phyloP scores from a whole-genome alignment of 176 grass and related monocot genomes.

The Hordeum vulgare region MorexV3_pseudomolecules_assembly NC_058524.1:335795992-335796491 shows the following conservation, averaged over 20 bases:
- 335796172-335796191: too few species aligned
- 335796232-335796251: too few species aligned
- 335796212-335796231: neutral
- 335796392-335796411: too few species aligned
- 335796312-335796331: too few species aligned
- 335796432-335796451: slow-evolving; percentile 30
- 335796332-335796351: too few species aligned
- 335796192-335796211: neutral
- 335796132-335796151: neutral
- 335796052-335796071: neutral
- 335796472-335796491: slow-evolving; percentile 93
- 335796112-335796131: neutral
- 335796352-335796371: too few species aligned
- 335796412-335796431: too few species aligned
- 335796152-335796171: neutral
- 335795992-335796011: neutral
- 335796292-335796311: too few species aligned
- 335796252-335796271: too few species aligned
- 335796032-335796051: neutral
- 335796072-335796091: neutral
- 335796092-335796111: neutral
- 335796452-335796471: slow-evolving; percentile 75
- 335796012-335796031: neutral
- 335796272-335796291: too few species aligned
- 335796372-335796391: too few species aligned